Conservation (phyloP, 2,329 filamentous ascomycete species). For the Calonectria pseudoreteaudii region DNA sequence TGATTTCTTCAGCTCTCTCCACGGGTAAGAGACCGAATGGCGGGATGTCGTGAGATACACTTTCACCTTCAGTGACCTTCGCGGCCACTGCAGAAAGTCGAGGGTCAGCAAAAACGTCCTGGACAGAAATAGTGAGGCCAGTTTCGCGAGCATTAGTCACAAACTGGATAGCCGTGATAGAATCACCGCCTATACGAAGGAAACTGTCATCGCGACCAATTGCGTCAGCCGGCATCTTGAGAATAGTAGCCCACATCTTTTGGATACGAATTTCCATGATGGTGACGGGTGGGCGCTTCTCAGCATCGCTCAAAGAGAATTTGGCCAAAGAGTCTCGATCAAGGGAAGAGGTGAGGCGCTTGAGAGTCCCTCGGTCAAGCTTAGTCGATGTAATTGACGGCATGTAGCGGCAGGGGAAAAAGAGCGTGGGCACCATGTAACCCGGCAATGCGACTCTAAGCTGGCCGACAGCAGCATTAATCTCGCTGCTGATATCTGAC, state of each 20-base stretch:
- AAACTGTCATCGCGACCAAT: conserved; percentile 24
- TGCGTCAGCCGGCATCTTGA: conserved; percentile 43
- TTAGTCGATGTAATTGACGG: conserved; percentile 32
- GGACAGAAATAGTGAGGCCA: conserved; percentile 13
- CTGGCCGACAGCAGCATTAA: background rate
- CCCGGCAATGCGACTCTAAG: conserved; percentile 19
- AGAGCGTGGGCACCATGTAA: conserved; percentile 36
- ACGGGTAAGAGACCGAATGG: background rate
- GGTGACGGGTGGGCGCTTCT: background rate
- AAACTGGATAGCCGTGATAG: conserved; percentile 41
- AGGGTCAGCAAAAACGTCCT: conserved; percentile 21
- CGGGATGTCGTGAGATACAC: background rate
- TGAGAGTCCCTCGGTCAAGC: conserved; percentile 27
- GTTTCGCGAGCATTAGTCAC: conserved; percentile 17
- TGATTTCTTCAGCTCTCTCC: background rate
- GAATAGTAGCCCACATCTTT: conserved; percentile 45
- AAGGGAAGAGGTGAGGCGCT: background rate
- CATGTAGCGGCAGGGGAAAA: conserved; percentile 24
- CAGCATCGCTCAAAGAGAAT: background rate
- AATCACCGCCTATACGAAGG: conserved; percentile 31
- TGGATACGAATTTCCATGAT: conserved; percentile 28
- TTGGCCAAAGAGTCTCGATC: conserved; percentile 19
- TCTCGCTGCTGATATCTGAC: background rate
- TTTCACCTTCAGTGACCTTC: background rate
- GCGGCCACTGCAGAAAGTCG: background rate